Evolutionary conservation across 345 rosid genomes (phyloP).

Genomic region (Ceriops decandra): DNA sequence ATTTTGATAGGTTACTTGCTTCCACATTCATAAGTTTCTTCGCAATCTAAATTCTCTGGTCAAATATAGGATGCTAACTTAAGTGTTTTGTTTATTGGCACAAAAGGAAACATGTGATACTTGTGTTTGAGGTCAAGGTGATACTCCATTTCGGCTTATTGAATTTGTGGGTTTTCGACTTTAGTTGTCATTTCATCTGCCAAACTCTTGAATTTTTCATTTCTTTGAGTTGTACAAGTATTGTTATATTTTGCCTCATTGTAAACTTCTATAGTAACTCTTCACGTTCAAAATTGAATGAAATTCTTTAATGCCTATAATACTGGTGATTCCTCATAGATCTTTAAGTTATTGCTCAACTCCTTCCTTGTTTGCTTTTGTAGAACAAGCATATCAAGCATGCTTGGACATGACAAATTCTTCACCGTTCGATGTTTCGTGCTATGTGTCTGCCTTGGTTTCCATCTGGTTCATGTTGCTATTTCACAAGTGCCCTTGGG

Average conservation of each 20-base stretch:
- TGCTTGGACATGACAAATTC: slow-evolving; percentile 29
- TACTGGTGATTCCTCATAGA: slow-evolving; percentile 3
- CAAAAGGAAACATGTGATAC: slow-evolving; percentile 13
- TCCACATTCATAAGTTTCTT: neutral
- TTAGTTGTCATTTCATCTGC: slow-evolving; percentile 37
- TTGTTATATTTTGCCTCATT: slow-evolving; percentile 11
- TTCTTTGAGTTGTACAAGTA: neutral
- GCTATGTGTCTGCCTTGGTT: slow-evolving; percentile 36
- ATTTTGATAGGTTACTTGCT: slow-evolving; percentile 8
- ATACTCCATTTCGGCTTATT: slow-evolving; percentile 21
- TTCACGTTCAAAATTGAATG: slow-evolving; percentile 3
- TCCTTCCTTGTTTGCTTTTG: slow-evolving; percentile 15
- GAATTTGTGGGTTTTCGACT: slow-evolving; percentile 12
- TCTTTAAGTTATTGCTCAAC: slow-evolving; percentile 16
- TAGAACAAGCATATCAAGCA: slow-evolving; percentile 28
- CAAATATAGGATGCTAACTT: slow-evolving; percentile 30
- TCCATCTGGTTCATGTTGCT: slow-evolving; percentile 30
- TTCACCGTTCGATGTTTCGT: slow-evolving; percentile 27
- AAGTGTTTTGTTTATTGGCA: slow-evolving; percentile 28
- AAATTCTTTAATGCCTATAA: slow-evolving; percentile 3
- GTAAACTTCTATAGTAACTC: slow-evolving; percentile 1
- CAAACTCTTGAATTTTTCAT: slow-evolving; percentile 21
- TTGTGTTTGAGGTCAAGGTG: slow-evolving; percentile 13
- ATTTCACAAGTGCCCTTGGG: slow-evolving; percentile 58
- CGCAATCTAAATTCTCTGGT: slow-evolving; percentile 30